A percentile compares a stretch with the other conserved stretches of the same genome.
These are phyloP conservation scores for Peronosclerospora sorghi DNA, from an alignment of 352 stramenopile genomes.

Conservation along the genomic window DNA sequence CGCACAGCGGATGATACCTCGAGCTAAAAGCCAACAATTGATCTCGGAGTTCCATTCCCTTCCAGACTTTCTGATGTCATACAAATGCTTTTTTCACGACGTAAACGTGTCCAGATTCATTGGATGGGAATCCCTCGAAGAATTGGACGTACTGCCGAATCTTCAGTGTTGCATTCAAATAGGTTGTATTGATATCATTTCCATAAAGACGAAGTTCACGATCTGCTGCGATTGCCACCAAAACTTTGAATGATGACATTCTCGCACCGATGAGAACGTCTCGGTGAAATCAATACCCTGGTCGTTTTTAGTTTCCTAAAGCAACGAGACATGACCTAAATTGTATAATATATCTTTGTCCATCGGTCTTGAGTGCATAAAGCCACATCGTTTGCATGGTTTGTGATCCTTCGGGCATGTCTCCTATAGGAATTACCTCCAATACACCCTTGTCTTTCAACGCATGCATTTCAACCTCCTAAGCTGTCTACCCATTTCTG, in stretches of 20 bases:
- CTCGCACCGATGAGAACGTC: conserved; percentile 5
- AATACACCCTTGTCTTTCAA: conserved; percentile 1
- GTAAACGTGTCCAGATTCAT: conserved; percentile 9
- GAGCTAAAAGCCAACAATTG: conserved; percentile 5
- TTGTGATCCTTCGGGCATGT: not conserved
- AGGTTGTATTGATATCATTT: too few species aligned
- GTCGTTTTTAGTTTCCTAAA: conserved; percentile 1
- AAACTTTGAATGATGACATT: conserved; percentile 6
- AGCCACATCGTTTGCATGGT: conserved; percentile 6
- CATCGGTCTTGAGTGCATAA: too few species aligned
- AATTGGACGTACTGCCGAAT: conserved; percentile 3
- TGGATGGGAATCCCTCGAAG: conserved; percentile 9
- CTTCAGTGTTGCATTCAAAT: too few species aligned
- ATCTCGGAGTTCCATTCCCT: too few species aligned
- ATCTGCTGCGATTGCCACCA: conserved; percentile 1
- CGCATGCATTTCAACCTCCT: conserved; percentile 1
- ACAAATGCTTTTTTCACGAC: too few species aligned
- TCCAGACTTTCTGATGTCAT: too few species aligned
- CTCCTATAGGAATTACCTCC: not conserved
- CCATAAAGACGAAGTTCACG: conserved; percentile 5
- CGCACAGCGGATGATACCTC: not conserved
- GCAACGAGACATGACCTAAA: not conserved
- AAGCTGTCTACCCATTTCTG: not conserved
- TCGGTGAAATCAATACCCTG: conserved; percentile 9
- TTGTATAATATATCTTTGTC: conserved; percentile 1